Conservation (phyloP, 176 grass and related monocot species). For the Eragrostis nindensis region DNA sequence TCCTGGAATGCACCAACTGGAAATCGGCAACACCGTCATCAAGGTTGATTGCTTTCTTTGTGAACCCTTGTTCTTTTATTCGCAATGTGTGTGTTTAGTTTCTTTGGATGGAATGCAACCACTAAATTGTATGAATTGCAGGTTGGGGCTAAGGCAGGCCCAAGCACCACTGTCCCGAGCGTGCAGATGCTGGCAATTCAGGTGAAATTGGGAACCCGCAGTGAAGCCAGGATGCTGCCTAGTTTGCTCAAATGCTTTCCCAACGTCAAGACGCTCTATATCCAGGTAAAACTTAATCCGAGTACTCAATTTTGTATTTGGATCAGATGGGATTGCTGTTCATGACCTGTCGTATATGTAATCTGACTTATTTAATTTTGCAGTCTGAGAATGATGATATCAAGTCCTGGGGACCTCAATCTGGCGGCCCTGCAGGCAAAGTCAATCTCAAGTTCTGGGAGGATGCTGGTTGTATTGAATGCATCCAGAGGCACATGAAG, state of each 20-base stretch:
- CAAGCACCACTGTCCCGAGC: not conserved
- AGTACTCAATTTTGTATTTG: not conserved
- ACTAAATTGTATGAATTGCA: not conserved
- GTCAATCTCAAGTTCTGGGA: conserved; percentile 22
- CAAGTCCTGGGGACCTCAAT: not conserved
- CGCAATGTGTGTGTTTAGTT: not conserved
- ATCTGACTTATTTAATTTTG: not conserved
- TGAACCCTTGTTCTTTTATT: not conserved
- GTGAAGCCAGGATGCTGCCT: conserved; percentile 4
- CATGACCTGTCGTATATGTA: not conserved
- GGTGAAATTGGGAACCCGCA: not conserved
- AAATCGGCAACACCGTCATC: conserved; percentile 18
- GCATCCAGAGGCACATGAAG: conserved; percentile 13
- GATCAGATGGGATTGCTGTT: not conserved
- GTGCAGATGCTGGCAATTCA: conserved; percentile 12
- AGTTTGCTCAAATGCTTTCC: conserved; percentile 29
- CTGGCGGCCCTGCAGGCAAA: not conserved
- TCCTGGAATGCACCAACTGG: not conserved
- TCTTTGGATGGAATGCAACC: not conserved
- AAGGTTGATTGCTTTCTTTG: not conserved
- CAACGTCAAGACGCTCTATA: not conserved
- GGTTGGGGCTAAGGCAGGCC: not conserved
- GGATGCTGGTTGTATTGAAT: not conserved
- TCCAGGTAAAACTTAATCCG: not conserved
- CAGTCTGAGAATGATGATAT: conserved; percentile 6